Conservation (phyloP, 2,329 filamentous ascomycete species). For the Onygenales sp. region DNA sequence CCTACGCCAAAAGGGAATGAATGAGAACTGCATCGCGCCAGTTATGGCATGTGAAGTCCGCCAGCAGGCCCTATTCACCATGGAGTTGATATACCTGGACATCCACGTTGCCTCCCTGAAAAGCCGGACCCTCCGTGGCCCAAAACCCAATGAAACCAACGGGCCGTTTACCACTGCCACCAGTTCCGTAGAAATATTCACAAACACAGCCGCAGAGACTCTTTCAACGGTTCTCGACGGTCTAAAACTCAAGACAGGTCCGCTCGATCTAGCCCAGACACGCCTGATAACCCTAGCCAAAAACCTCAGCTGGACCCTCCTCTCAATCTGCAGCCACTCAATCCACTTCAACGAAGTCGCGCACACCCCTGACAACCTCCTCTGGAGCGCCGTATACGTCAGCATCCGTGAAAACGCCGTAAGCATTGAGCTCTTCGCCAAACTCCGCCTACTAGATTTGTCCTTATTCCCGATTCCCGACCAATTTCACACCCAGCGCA, state of each 20-base stretch:
- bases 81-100: not conserved
- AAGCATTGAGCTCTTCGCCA: conserved; percentile 4
- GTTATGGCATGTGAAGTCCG: not conserved
- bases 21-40: not conserved
- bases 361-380: not conserved
- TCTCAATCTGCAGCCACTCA: conserved; percentile 1
- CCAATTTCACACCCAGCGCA: not conserved
- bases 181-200: not conserved
- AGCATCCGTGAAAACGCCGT: not conserved
- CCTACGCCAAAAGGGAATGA: too few relatives aligned
- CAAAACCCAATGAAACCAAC: not conserved
- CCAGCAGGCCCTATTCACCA: not conserved
- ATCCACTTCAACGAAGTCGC: not conserved
- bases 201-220: not conserved
- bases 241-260: not conserved
- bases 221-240: not conserved
- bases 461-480: not conserved
- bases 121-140: not conserved
- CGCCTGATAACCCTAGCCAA: not conserved
- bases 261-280: not conserved
- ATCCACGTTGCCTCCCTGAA: not conserved
- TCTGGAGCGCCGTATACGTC: not conserved
- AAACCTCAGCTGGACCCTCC: not conserved
- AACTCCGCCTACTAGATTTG: not conserved
- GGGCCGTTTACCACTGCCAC: not conserved